These are phyloP conservation scores for Argentina anserina DNA, from an alignment of 306 rosid genomes.

Conservation along the genomic window DNA sequence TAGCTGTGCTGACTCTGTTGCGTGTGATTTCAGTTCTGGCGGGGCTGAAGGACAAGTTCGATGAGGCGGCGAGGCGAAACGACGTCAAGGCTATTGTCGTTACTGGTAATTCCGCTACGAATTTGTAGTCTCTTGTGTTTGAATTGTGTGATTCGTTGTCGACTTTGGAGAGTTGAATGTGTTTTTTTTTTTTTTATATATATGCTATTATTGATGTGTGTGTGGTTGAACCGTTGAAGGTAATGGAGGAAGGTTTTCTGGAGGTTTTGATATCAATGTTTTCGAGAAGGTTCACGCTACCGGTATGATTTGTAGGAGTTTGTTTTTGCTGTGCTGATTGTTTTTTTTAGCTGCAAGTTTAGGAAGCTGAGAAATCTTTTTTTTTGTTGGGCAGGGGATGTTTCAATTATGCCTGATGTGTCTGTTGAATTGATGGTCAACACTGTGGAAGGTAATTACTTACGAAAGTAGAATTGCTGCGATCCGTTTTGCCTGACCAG, in stretches of 20 bases:
- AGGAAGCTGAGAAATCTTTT: no score
- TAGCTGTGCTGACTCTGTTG: background rate
- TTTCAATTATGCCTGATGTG: conserved; percentile 68
- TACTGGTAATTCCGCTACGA: conserved; percentile 50
- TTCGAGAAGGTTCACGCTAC: conserved; percentile 77
- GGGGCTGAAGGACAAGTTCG: conserved; percentile 66
- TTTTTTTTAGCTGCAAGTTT: no score
- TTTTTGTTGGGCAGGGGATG: conserved; percentile 55
- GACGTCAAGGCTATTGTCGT: conserved; percentile 88
- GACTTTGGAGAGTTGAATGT: background rate
- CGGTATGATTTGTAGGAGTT: conserved; percentile 41
- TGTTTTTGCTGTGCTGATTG: background rate
- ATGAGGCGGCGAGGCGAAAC: conserved; percentile 66
- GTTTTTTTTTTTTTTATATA: no score
- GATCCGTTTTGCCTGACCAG: background rate
- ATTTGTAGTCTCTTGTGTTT: background rate
- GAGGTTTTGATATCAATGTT: conserved; percentile 91
- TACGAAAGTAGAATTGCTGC: background rate
- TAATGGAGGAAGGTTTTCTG: conserved; percentile 80
- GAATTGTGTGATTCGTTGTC: background rate
- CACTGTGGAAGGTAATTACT: conserved; percentile 71
- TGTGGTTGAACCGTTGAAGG: conserved; percentile 52
- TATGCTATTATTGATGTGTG: background rate
- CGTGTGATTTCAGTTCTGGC: background rate
- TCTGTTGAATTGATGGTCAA: conserved; percentile 81